Base-by-base conservation (phyloP, 805 yeast species). In the Starmerella bombicola region DNA sequence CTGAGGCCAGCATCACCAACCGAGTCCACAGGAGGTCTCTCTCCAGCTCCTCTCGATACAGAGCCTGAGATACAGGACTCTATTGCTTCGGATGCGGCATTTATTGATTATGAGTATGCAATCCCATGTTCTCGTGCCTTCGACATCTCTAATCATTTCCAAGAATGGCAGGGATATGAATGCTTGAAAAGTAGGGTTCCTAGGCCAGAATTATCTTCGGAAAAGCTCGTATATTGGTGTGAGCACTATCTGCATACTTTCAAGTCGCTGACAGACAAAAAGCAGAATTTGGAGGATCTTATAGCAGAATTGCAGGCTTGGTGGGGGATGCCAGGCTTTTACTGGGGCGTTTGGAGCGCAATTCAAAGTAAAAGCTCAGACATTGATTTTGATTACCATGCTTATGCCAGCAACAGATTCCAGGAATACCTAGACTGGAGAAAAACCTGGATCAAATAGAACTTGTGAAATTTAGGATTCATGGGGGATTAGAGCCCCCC, bases 321-420 rank as follows among this genome's bases (percentile, higher is more conserved):
- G 63, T 80, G 78, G 63, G 91, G 91, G 0, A 60, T 80, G 60
- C 91, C 91, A 0, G 91, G 88, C 1, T 77, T 80, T 53, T 80
- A 78, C 56, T 80, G 91, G 91, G 86, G 88, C 1, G 68, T 80
- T 8, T 80, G 91, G 91, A 74, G 85, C 2, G 77, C 76, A 45
- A 80, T 80, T 39, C 91, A 80, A 58, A 67, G 78, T 45, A 69
- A 69, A 40, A 71, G 76, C 18, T 76, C 84, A 2, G 68, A 72
- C 22, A 79, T 80, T 35, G 88, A 80, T 50, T 80, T 80, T 56
- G 78, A 78, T 54, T 80, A 80, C 55, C 66, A 70, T 4, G 62
- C 66, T 9, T 80, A 80, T 53, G 73, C 81, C 2, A 65, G 66
- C 32, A 61, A 65, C 38, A 64, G 91, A 43, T 63, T 80, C 36